Evolutionary conservation across 148 eudicot species (phyloP).

Genomic region (Simmondsia chinensis): DNA sequence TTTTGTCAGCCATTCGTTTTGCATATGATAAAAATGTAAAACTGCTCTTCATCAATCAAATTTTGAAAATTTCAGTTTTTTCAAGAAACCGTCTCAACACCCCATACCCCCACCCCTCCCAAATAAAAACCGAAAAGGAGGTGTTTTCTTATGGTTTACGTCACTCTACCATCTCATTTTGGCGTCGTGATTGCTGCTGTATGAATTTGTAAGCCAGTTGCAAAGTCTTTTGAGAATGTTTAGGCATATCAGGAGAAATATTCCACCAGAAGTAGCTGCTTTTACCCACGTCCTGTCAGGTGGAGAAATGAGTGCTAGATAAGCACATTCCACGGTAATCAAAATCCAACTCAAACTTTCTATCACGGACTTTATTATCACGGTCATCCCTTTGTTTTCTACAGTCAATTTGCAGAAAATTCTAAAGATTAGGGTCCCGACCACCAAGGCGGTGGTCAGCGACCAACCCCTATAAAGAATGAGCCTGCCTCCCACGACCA

Average conservation of each 20-base stretch:
- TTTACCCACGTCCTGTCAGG: constrained; percentile 10
- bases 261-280: constrained; percentile 23
- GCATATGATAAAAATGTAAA: too few species aligned
- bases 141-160: too few species aligned
- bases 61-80: too few species aligned
- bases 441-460: constrained; percentile 27
- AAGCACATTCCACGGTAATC: constrained; percentile 27
- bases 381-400: constrained; percentile 11
- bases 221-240: constrained; percentile 15
- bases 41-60: too few species aligned
- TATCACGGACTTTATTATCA: constrained; percentile 12
- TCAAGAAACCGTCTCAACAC: too few species aligned
- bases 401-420: constrained; percentile 19
- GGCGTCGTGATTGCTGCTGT: constrained; percentile 14
- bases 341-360: constrained; percentile 32
- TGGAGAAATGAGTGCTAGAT: constrained; percentile 20
- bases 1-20: too few species aligned
- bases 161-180: constrained; percentile 3
- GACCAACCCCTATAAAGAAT: constrained; percentile 41
- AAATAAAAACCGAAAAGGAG: too few species aligned
- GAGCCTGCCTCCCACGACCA: constrained; percentile 34
- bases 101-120: too few species aligned
- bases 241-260: constrained; percentile 32
- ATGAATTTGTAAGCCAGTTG: constrained; percentile 6
- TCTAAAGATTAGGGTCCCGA: constrained; percentile 25